Evolutionary conservation across 192 early-diverging fungal genomes (phyloP), one percentile per base, ranked within the genome.

Genomic region (Podila clonocystis): DNA sequence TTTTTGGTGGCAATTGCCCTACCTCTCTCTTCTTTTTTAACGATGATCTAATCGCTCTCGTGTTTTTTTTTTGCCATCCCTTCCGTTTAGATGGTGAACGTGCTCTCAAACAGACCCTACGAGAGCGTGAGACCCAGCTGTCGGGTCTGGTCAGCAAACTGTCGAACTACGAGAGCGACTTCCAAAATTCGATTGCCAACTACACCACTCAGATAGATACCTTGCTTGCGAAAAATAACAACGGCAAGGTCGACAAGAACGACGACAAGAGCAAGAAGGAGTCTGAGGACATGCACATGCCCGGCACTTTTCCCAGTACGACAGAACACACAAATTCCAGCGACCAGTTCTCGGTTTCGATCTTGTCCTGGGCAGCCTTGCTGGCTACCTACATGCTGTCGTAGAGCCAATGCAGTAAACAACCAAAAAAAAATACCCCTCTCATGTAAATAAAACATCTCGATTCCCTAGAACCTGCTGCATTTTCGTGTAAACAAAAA

Each of bases 311-410:
- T 22, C 76, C 76, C 5, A 45, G 41, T 15, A 15, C 15, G 15
- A 45, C 41, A 45, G 64, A 57, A 5, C 22, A 30, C 19, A 34
- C 50, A 30, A 11, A 50, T 9, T 28, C 30, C 50, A 58, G 33
- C 7, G 76, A 72, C 31, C 69, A 68, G 29, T 24, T 72, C 15
- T 50, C 65, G 6, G 65, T 72, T 8, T 72, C 76, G 9, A 63
- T 79, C 7, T 36, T 79, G 8, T 79, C 76, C 17, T 79, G 76
- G 76, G 70, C 76, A 3, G 65, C 76, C 6, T 50, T 79, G 26
- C 34, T 79, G 31, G 76, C 65, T 0, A 68, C 76, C 0, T 72
- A 67, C 58, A 79, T 79, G 70, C 69, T 79, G 1, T 79, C 76
- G 5, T 79, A 33, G 26, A 24, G 59, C n/a, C 15, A 15, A 13